Evolutionary conservation across 345 rosid species (phyloP), one percentile per base, ranked within the genome.

Genomic region (Heritiera littoralis): DNA sequence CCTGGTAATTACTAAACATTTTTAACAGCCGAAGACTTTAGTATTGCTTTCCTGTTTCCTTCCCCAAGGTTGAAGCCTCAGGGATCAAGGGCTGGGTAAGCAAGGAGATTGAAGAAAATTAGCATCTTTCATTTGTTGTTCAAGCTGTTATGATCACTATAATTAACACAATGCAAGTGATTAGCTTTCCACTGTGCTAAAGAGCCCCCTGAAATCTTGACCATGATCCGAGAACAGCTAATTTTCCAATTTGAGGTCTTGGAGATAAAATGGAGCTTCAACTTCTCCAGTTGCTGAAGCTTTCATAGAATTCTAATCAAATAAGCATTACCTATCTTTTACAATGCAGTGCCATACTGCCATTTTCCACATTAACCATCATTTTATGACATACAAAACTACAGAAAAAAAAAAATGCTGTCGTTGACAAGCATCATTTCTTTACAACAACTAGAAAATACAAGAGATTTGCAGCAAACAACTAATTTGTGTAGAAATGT

Each of bases 391-490:
- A 58, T 28, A 13, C 9, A 4, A 30, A 30, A 20, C 32, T 59
- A 41, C 32, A 9, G 35, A 60, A 6, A 41, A 58, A 6, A 72
- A 73, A 35, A 35, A 35, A 35, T 35, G 3, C 51, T 56, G 61
- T 8, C 5, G 59, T 15, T 52, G 71, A 52, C 3, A 41, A 49
- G 6, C 43, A 40, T 40, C 0, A 40, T 40, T 40, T 40, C 43
- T 2, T 40, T 40, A 40, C 17, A 74, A 70, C 67, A 64, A 64
- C 15, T 71, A 23, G 49, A 35, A 41, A 45, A 35, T 55, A 52
- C 59, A 51, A 69, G 10, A 46, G 74, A 74, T 38, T 41, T 30
- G 66, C 17, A 77, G 65, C 20, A 66, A 61, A 75, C 60, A 49
- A 55, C 60, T 68, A 48, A 20, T 49, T 40, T 59, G 64, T 78